Evolutionary conservation across 2,329 filamentous ascomycete species (phyloP), one percentile per base, ranked within the genome.

Genomic region (Apiospora marii): DNA sequence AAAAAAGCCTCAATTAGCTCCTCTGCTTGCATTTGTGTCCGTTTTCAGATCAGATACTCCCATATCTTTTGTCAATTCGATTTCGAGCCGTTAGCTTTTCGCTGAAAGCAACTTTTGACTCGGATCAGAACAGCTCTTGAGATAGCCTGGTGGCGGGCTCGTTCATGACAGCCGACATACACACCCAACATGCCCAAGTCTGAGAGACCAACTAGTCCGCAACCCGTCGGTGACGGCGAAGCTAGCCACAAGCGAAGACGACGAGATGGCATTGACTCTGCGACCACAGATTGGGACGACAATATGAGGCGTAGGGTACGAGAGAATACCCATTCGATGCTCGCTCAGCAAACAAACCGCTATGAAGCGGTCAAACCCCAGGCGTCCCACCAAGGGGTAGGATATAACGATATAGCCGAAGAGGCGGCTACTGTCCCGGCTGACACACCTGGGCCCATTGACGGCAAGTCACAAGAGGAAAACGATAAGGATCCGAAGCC

Each of bases 401-500:
- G 12, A n/a, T 22, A n/a, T 14, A n/a, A 12, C 14, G 34, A 14
- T 34, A 41, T 22, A n/a, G 58, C 34, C 16, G 8, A 13, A 22
- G 19, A 64, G n/a, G n/a, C 34, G 7, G 34, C 58, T 22, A 34
- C 10, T 3, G 16, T 22, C 4, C 34, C 8, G 22, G 19, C 22
- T 37, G 58, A 3, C 30, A n/a, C 58, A n/a, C 19, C 22, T 64
- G 34, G 10, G 1, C 10, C 8, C 10, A 41, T 64, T 7, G 34
- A n/a, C 5, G 58, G 5, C 13, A 43, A 14, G 34, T 24, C 46
- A 44, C 44, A 24, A 24, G 67, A 64, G 13, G 58, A 41, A 12
- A 22, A n/a, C 0, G 16, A 24, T 19, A 12, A 44, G 14, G 24
- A 41, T 16, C 72, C 72, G 61, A 78, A 79, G 67, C 79, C 77